Evolutionary conservation across 495 filamentous ascomycete species (phyloP).

Genomic region (Hypoxylon trugodes): DNA sequence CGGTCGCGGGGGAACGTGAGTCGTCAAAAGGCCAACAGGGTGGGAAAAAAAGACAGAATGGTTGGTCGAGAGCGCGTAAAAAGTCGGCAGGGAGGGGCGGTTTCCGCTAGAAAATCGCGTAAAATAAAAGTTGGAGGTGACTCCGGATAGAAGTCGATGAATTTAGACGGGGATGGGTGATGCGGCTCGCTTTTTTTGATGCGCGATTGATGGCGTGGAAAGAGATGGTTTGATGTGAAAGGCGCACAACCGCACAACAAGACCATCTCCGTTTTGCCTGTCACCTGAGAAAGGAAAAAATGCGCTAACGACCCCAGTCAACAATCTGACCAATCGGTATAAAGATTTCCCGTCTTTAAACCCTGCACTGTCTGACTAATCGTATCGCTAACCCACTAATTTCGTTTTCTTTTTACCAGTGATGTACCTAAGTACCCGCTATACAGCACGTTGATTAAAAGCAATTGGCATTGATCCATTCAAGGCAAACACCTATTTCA

Average conservation of each 20-base stretch:
- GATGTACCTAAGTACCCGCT: slow-evolving; percentile 1
- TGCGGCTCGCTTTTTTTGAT: slow-evolving; percentile 61
- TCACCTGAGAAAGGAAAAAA: slow-evolving; percentile 44
- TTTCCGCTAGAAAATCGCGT: slow-evolving; percentile 51
- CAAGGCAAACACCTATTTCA: too few species aligned
- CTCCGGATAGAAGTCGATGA: slow-evolving; percentile 60
- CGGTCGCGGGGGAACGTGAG: slow-evolving; percentile 34
- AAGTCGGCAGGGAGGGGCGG: slow-evolving; percentile 32
- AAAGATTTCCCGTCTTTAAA: slow-evolving; percentile 15
- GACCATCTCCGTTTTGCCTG: slow-evolving; percentile 54
- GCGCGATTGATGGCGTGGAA: slow-evolving; percentile 55
- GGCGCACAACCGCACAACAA: slow-evolving; percentile 60
- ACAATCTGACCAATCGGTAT: slow-evolving; percentile 15
- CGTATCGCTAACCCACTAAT: not conserved
- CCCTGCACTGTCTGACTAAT: slow-evolving; percentile 6
- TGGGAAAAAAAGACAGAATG: slow-evolving; percentile 25
- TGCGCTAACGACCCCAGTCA: slow-evolving; percentile 17
- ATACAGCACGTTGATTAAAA: not conserved
- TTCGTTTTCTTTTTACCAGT: not conserved
- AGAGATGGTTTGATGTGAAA: slow-evolving; percentile 61
- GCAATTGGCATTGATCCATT: too few species aligned
- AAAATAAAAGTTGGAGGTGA: slow-evolving; percentile 51
- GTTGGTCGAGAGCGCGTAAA: slow-evolving; percentile 41
- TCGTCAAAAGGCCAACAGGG: slow-evolving; percentile 27
- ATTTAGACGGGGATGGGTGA: slow-evolving; percentile 60